These are phyloP conservation scores for Halenospora varia DNA, from an alignment of 495 filamentous ascomycete genomes.

Conservation along the genomic window DNA sequence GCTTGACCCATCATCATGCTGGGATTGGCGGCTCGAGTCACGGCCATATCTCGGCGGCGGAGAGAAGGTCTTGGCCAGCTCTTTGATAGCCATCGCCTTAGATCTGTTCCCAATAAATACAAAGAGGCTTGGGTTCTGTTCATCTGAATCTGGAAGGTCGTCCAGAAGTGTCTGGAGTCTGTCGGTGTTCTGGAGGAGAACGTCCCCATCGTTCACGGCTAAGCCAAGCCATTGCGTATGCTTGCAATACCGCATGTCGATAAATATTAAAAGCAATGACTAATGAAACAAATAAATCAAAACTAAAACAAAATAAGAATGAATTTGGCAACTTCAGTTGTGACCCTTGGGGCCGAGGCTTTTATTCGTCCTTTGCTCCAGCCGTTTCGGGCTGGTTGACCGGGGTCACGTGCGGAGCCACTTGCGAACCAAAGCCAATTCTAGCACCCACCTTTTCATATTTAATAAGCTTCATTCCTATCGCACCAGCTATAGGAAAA, in stretches of 20 bases:
- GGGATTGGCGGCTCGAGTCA: slow-evolving; percentile 5
- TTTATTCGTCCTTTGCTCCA: background rate
- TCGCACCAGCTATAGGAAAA: background rate
- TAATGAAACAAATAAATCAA: background rate
- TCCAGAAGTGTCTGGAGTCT: background rate
- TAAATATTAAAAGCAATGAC: background rate
- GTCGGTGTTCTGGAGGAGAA: slow-evolving; percentile 21
- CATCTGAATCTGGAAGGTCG: slow-evolving; percentile 2
- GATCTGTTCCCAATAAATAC: slow-evolving; percentile 14
- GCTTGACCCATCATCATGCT: slow-evolving; percentile 4
- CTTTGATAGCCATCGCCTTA: slow-evolving; percentile 15
- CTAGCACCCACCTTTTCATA: background rate
- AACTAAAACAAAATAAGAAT: background rate
- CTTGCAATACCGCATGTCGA: background rate
- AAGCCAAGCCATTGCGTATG: slow-evolving; percentile 6
- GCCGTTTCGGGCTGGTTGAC: background rate
- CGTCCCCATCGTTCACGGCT: slow-evolving; percentile 14
- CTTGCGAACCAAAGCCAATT: background rate
- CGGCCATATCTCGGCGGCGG: slow-evolving; percentile 2
- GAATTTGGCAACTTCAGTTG: background rate
- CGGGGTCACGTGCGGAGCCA: slow-evolving; percentile 3
- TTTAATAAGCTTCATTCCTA: background rate
- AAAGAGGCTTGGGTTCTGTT: slow-evolving; percentile 11
- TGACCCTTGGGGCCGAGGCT: too few species aligned
- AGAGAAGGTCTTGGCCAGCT: background rate